Evolutionary conservation across 371 early-diverging fungal genomes (phyloP).

Genomic region (Mortierella sp.): DNA sequence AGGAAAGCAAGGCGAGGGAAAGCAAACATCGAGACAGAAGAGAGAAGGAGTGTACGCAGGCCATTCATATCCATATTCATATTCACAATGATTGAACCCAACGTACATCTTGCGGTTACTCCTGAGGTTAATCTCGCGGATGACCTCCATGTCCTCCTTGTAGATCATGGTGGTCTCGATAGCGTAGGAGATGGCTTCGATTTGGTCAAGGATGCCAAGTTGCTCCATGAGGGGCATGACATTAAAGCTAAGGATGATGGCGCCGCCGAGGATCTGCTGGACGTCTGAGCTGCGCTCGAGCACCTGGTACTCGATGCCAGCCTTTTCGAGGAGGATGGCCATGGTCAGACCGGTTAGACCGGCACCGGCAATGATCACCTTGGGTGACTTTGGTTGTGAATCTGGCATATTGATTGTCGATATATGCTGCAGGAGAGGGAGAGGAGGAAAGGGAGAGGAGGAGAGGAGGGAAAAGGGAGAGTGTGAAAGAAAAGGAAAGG

Average conservation of each 20-base stretch:
- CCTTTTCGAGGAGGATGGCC: slow-evolving; percentile 29
- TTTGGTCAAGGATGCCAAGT: slow-evolving; percentile 33
- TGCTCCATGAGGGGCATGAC: slow-evolving; percentile 41
- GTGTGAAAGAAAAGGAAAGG: background rate
- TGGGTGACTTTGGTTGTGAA: slow-evolving; percentile 18
- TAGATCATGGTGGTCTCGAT: slow-evolving; percentile 12
- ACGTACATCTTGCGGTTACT: slow-evolving; percentile 2
- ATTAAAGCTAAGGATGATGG: slow-evolving; percentile 37
- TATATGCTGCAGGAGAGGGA: background rate
- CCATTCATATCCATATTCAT: background rate
- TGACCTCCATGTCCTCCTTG: slow-evolving; percentile 14
- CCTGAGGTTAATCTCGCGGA: slow-evolving; percentile 14
- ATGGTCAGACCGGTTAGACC: slow-evolving; percentile 37
- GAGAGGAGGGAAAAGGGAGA: background rate
- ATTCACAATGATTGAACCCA: background rate
- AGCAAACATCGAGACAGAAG: background rate
- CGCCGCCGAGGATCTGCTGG: slow-evolving; percentile 29
- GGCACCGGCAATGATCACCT: slow-evolving; percentile 43
- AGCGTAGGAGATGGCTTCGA: slow-evolving; percentile 18
- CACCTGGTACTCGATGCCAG: slow-evolving; percentile 38
- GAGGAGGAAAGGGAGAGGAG: background rate
- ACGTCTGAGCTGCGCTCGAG: slow-evolving; percentile 35
- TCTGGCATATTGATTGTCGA: slow-evolving; percentile 11
- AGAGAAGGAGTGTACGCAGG: background rate
- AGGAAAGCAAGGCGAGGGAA: background rate